Conservation (phyloP, 2,329 filamentous ascomycete genomes). For the Graphilbum sp. region DNA sequence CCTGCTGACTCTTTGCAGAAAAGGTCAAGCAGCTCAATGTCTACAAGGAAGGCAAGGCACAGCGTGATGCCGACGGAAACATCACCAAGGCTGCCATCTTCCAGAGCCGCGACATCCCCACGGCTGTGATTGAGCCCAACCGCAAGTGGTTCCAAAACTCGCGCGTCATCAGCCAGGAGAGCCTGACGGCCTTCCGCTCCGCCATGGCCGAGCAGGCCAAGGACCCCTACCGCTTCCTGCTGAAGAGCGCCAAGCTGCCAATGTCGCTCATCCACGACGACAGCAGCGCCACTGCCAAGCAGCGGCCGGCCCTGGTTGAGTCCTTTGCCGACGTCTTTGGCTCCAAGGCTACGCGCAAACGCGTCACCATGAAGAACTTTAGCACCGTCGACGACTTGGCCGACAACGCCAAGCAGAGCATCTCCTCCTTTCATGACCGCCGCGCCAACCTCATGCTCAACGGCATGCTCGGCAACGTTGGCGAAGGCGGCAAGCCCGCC, state of each 20-base stretch:
- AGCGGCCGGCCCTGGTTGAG: constrained; percentile 27
- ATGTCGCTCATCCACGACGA: constrained; percentile 85
- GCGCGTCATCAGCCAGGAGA: constrained; percentile 75
- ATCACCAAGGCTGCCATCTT: constrained; percentile 45
- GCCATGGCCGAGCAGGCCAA: constrained; percentile 81
- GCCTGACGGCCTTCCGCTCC: constrained; percentile 51
- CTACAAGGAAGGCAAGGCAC: constrained; percentile 62
- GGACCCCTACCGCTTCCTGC: constrained; percentile 84
- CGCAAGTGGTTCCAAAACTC: constrained; percentile 98
- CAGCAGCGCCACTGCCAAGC: constrained; percentile 43
- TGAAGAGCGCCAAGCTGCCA: constrained; percentile 93
- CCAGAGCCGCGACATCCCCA: constrained; percentile 62
- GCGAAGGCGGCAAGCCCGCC: neutral
- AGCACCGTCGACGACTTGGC: constrained; percentile 70
- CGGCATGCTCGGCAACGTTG: constrained; percentile 36
- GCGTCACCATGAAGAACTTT: constrained; percentile 52
- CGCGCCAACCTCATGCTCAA: constrained; percentile 48
- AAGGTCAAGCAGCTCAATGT: constrained; percentile 43
- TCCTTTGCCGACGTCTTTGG: constrained; percentile 81
- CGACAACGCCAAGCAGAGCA: constrained; percentile 60
- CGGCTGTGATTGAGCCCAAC: constrained; percentile 84
- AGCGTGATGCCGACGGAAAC: constrained; percentile 67
- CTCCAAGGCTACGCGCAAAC: constrained; percentile 81
- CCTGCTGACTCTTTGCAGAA: constrained; percentile 6
- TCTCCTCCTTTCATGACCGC: constrained; percentile 67